These are phyloP conservation scores for Trichoderma simmonsii DNA, from an alignment of 2,329 filamentous ascomycete genomes.

Conservation along the genomic window DNA sequence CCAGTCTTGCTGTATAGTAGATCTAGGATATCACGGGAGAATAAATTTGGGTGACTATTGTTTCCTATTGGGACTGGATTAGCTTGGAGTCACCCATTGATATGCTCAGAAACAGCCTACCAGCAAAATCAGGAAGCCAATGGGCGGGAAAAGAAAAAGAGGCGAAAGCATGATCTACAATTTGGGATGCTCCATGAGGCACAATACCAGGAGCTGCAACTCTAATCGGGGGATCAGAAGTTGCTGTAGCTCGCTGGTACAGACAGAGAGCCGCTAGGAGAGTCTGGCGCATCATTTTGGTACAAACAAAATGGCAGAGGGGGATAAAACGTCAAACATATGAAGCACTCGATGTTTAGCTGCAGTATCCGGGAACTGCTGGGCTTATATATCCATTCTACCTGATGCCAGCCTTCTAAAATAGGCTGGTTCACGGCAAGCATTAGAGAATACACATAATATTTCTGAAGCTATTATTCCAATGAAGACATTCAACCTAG, in stretches of 20 bases:
- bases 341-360: too few species aligned
- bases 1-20: slow-evolving; percentile 1
- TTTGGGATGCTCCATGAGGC: background rate
- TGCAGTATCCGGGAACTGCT: background rate
- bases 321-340: too few species aligned
- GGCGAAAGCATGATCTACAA: slow-evolving; percentile 5
- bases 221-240: background rate
- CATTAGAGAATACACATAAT: background rate
- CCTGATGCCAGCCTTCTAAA: background rate
- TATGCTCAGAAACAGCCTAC: background rate
- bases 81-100: background rate
- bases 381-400: background rate
- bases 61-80: background rate
- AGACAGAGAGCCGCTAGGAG: background rate
- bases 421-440: background rate
- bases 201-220: background rate
- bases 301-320: background rate
- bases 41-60: background rate
- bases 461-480: background rate
- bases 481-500: background rate
- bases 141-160: slow-evolving; percentile 6
- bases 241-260: background rate
- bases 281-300: background rate
- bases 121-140: slow-evolving; percentile 5
- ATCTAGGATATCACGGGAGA: slow-evolving; percentile 2